Base-by-base conservation (phyloP, 306 rosid genomes). In the Inga leiocalycina region DNA sequence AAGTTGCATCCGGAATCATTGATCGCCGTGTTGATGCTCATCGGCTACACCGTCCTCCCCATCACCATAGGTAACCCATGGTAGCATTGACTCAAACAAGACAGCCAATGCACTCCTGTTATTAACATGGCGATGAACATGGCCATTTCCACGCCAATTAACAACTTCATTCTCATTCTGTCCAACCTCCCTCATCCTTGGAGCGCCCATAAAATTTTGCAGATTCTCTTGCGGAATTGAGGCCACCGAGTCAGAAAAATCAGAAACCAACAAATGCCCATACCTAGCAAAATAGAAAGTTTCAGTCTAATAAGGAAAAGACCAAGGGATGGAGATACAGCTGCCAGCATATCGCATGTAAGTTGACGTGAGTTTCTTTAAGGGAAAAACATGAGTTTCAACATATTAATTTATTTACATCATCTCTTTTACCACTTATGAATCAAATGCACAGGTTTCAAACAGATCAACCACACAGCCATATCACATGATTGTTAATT, bases 51-150 rank as follows among this genome's bases (percentile, higher is more conserved):
- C 89, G 65, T 81, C 87, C 71, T 76, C 91, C 73, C 41, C 82
- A 43, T 88, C 98, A 51, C 85, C 95, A 39, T 94, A 96, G 71
- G 90, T 91, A 84, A 89, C 95, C 99, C 98, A 96, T 10, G 98
- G 99, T 65, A 96, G 91, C 94, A 96, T 78, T 1, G 99, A 96
- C 87, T 94, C 99, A 30, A 96, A 88, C 87, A 91, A 88, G 71
- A 96, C 97, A 10, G 97, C 95, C 71, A 94, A 76, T 67, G 97
- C 89, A 86, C 87, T 96, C 68, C 99, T 81, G 77, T 91, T 88
- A 56, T 86, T 87, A 67, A 92, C 92, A 30, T 88, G 81, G 15
- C 97, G 94, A 48, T 90, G 88, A 65, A 90, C 91, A 57, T 80
- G 90, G 67, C 86, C 90, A 32, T 85, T 89, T 65, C 85, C 90